These are phyloP conservation scores for Globisporangium radiosum DNA, from an alignment of 352 stramenopile genomes.

Conservation along the genomic window DNA sequence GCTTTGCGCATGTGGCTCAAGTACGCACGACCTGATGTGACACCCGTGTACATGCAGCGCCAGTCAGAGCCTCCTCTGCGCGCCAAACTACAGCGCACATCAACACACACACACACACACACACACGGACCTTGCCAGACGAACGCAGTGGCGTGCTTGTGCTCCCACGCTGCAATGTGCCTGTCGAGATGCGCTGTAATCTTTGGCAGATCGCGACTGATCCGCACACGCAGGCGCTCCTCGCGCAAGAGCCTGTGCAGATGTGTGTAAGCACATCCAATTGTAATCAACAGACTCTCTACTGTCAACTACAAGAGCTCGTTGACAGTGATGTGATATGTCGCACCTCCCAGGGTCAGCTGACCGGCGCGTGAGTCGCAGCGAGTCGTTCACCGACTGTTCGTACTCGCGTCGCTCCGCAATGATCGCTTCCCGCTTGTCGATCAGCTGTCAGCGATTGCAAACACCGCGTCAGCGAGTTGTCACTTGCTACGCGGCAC, in stretches of 20 bases:
- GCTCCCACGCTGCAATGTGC: slow-evolving; percentile 32
- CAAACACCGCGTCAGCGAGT: neutral
- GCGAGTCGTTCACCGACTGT: slow-evolving; percentile 9
- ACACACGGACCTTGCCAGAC: slow-evolving; percentile 28
- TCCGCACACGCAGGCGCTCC: slow-evolving; percentile 26
- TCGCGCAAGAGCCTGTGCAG: slow-evolving; percentile 18
- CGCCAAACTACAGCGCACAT: neutral
- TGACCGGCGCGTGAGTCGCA: slow-evolving; percentile 17
- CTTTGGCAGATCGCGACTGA: slow-evolving; percentile 37
- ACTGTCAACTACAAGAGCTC: no score
- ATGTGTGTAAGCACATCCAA: no score
- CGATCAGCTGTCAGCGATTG: slow-evolving; percentile 20
- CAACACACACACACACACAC: neutral
- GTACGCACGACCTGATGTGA: slow-evolving; percentile 21
- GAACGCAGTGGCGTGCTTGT: slow-evolving; percentile 24
- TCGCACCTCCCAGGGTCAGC: slow-evolving; percentile 12
- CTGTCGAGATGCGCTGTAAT: slow-evolving; percentile 29
- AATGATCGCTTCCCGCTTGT: slow-evolving; percentile 40
- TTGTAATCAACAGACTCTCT: no score
- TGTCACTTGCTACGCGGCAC: no score
- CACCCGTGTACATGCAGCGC: neutral
- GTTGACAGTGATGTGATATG: no score
- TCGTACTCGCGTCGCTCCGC: slow-evolving; percentile 29
- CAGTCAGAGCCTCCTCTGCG: neutral
- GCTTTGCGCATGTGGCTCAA: slow-evolving; percentile 22